phyloP scores from a whole-genome alignment of 2,329 filamentous ascomycete species.

The Xylariaceae sp. region DNA sequence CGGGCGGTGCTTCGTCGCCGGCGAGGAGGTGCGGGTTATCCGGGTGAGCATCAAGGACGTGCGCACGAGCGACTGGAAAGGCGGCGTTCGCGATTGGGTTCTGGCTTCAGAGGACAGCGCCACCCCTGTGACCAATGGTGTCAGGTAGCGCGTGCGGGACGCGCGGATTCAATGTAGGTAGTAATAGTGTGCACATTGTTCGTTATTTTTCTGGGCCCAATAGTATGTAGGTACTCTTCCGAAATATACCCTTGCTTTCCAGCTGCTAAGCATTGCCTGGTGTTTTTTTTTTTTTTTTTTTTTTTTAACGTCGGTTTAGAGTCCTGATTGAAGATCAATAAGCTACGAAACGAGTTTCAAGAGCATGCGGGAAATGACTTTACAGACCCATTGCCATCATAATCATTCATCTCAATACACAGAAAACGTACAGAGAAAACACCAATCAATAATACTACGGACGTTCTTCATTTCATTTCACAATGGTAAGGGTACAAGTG shows the following conservation, averaged over 20 bases:
- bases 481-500: background rate
- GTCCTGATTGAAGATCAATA: background rate
- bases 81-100: slow-evolving; percentile 76
- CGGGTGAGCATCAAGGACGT: slow-evolving; percentile 80
- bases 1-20: slow-evolving; percentile 65
- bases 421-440: background rate
- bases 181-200: too few species aligned
- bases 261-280: background rate
- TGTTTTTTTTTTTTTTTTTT: background rate
- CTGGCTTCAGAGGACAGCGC: slow-evolving; percentile 25
- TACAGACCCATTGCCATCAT: too few species aligned
- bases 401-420: background rate
- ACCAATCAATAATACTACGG: background rate
- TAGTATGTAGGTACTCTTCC: background rate
- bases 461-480: background rate
- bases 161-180: too few species aligned
- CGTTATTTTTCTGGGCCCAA: too few species aligned
- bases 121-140: slow-evolving; percentile 8
- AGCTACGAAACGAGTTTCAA: background rate
- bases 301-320: background rate
- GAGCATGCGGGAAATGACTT: too few species aligned
- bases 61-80: slow-evolving; percentile 90
- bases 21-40: slow-evolving; percentile 80
- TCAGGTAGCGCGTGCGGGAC: background rate
- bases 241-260: background rate